A percentile compares a stretch with the other conserved stretches of the same genome.
phyloP scores from a whole-genome alignment of 805 yeast species.

The Limtongozyma cylindracea region DNA sequence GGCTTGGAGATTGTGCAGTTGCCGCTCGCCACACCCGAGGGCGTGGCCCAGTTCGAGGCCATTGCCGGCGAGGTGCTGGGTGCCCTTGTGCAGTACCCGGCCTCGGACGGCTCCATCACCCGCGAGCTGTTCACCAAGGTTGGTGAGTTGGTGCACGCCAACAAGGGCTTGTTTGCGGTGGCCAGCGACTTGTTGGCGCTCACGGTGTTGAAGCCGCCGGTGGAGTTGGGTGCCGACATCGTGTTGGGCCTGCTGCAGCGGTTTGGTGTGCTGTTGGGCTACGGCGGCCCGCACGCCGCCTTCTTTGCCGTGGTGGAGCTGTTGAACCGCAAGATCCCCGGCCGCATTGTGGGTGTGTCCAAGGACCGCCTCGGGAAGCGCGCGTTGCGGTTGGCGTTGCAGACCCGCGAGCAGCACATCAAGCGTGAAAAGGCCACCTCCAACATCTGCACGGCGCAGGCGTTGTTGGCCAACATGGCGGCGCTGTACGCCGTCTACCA shows the following conservation, averaged over 20 bases:
- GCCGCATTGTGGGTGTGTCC: slow-evolving; percentile 81
- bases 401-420: slow-evolving; percentile 96
- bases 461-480: slow-evolving; percentile 81
- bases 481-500: slow-evolving; percentile 93
- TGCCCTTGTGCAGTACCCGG: slow-evolving; percentile 75
- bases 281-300: slow-evolving; percentile 98
- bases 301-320: slow-evolving; percentile 73
- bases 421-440: slow-evolving; percentile 95
- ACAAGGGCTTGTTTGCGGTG: slow-evolving; percentile 56
- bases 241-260: slow-evolving; percentile 86
- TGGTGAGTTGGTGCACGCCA: slow-evolving; percentile 37
- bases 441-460: slow-evolving; percentile 96
- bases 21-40: slow-evolving; percentile 20
- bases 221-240: slow-evolving; percentile 73
- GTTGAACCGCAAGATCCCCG: slow-evolving; percentile 83
- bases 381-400: slow-evolving; percentile 84
- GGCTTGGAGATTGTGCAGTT: slow-evolving; percentile 36
- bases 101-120: slow-evolving; percentile 42
- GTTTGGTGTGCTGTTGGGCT: slow-evolving; percentile 94
- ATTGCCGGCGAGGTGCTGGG: slow-evolving; percentile 32
- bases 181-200: slow-evolving; percentile 88
- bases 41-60: slow-evolving; percentile 5
- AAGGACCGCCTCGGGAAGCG: slow-evolving; percentile 75
- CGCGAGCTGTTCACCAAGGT: slow-evolving; percentile 24
- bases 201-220: slow-evolving; percentile 66